Base-by-base conservation (phyloP, 2,329 filamentous ascomycete species). In the Calycina marina region DNA sequence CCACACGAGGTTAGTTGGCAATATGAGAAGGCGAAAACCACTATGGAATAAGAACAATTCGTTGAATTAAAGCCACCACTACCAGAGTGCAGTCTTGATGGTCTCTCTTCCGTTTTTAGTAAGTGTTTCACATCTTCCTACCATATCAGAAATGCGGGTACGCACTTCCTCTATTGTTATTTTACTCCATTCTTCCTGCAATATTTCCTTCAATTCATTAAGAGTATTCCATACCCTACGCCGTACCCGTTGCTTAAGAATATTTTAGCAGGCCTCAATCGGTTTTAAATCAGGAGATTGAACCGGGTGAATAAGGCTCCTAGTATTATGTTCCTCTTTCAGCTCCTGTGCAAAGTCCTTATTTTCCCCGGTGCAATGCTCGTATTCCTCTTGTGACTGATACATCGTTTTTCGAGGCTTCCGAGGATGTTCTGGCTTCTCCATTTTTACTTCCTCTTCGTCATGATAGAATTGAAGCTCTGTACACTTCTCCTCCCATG, bases 341-440 rank as follows among this genome's bases (percentile, higher is more conserved):
- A 24, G 20, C 20, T 24, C 20, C 8, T 24, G 8, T 24, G n/a
- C n/a, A 24, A 24, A n/a, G n/a, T n/a, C 20, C 20, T 24, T n/a
- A 8, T 24, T 24, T 8, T n/a, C 20, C 20, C n/a, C n/a, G n/a
- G 8, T 8, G 8, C n/a, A 8, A 24, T 24, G n/a, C 8, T n/a
- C 20, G n/a, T n/a, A n/a, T n/a, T n/a, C n/a, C n/a, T n/a, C n/a
- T n/a, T n/a, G n/a, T n/a, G n/a, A n/a, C n/a, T 24, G 8, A 24
- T 24, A 24, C n/a, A 24, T 24, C n/a, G 20, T 24, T n/a, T 24
- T 24, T 24, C 20, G n/a, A 24, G 20, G 20, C 20, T 24, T 24
- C n/a, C 8, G 20, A 24, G 20, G 20, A 8, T n/a, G 8, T n/a
- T 8, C n/a, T 24, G n/a, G 20, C 20, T 24, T 24, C 8, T n/a